Conservation (phyloP, 2,329 filamentous ascomycete genomes). For the Verticillium klebahnii region DNA sequence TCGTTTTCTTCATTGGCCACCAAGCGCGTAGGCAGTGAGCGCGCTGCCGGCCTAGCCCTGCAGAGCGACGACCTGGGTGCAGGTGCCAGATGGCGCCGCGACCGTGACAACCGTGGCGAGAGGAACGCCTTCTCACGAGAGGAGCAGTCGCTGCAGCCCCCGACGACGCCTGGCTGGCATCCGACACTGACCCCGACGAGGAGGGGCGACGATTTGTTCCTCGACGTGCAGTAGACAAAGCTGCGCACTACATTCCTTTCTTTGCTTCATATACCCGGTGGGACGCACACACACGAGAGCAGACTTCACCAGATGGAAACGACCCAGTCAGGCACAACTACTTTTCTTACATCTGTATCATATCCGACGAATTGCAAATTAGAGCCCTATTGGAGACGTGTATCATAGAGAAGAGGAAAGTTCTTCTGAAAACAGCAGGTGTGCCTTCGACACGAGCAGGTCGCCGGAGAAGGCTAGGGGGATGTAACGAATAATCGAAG, state of each 20-base stretch:
- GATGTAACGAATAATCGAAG: no score
- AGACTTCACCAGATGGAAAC: background rate
- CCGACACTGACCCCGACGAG: slow-evolving; percentile 63
- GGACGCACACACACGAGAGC: background rate
- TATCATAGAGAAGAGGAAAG: background rate
- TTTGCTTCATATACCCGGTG: background rate
- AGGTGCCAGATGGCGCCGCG: slow-evolving; percentile 11
- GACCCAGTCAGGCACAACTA: background rate
- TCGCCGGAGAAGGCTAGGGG: no score
- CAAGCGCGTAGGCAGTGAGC: slow-evolving; percentile 46
- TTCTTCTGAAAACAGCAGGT: background rate
- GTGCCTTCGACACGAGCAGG: no score
- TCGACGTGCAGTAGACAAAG: slow-evolving; percentile 44
- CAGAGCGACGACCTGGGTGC: slow-evolving; percentile 12
- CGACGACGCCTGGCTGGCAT: slow-evolving; percentile 53
- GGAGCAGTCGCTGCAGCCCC: slow-evolving; percentile 22
- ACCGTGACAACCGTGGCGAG: slow-evolving; percentile 12
- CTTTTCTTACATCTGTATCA: background rate
- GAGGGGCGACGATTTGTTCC: slow-evolving; percentile 60
- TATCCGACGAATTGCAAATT: background rate
- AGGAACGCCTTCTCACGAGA: slow-evolving; percentile 1
- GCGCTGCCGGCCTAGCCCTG: slow-evolving; percentile 41
- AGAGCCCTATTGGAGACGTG: background rate
- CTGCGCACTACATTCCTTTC: background rate
- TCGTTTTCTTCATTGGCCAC: slow-evolving; percentile 40